Evolutionary conservation across 495 filamentous ascomycete species (phyloP).

Genomic region (Xylaria flabelliformis): DNA sequence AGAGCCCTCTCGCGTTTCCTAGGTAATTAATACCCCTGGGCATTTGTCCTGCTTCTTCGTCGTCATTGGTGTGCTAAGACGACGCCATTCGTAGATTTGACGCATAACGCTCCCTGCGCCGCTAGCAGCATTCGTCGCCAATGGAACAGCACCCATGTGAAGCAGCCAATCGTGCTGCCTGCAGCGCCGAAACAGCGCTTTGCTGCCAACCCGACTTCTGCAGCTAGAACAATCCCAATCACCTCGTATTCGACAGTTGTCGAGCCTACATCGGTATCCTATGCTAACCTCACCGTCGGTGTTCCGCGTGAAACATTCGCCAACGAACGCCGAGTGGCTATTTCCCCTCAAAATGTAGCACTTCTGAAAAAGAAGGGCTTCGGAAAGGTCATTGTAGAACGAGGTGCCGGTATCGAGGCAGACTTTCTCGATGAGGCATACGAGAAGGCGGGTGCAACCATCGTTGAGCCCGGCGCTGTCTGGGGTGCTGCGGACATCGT

Average conservation of each 20-base stretch:
- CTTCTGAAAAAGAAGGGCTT: conserved; percentile 82
- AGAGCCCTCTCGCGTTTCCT: conserved; percentile 35
- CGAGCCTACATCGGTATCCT: conserved; percentile 63
- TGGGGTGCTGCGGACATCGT: conserved; percentile 77
- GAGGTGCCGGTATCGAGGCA: conserved; percentile 73
- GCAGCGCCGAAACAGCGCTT: conserved; percentile 33
- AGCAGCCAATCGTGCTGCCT: conserved; percentile 36
- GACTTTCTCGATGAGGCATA: conserved; percentile 76
- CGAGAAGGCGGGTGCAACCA: conserved; percentile 71
- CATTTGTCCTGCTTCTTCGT: conserved; percentile 17
- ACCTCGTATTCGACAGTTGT: conserved; percentile 43
- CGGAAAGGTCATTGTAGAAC: conserved; percentile 72
- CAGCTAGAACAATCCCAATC: conserved; percentile 29
- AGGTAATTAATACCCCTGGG: conserved; percentile 29
- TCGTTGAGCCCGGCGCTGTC: conserved; percentile 66
- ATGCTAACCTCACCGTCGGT: conserved; percentile 70
- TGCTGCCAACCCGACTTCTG: conserved; percentile 23
- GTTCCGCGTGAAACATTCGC: conserved; percentile 73
- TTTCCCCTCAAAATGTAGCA: conserved; percentile 79
- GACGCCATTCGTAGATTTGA: conserved; percentile 34
- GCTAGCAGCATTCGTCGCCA: conserved; percentile 27
- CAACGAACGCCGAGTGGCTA: conserved; percentile 77
- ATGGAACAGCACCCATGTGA: conserved; percentile 40
- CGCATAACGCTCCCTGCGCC: conserved; percentile 24
- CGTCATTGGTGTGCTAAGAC: conserved; percentile 37